phyloP scores from a whole-genome alignment of 2,329 filamentous ascomycete genomes.

The Ampelomyces quisqualis region DNA sequence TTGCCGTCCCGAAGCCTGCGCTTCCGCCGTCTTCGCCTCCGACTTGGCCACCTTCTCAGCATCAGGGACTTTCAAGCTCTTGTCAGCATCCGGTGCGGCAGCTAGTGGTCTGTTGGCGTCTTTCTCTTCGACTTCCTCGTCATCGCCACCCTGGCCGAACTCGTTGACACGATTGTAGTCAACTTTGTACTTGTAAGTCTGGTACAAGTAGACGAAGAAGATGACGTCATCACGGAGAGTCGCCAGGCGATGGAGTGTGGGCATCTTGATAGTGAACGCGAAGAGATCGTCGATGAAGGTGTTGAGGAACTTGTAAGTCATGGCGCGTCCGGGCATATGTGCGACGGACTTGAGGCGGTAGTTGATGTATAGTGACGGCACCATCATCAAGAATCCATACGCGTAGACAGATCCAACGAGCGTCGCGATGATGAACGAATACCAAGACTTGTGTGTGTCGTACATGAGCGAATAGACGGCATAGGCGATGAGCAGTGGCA shows the following conservation, averaged over 20 bases:
- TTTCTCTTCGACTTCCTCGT: constrained; percentile 60
- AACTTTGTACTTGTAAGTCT: constrained; percentile 86
- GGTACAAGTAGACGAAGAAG: constrained; percentile 97
- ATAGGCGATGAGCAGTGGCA: constrained; percentile 86
- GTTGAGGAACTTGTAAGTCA: constrained; percentile 98
- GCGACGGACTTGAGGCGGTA: constrained; percentile 89
- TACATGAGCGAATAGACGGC: constrained; percentile 89
- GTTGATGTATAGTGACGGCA: constrained; percentile 96
- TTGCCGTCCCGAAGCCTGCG: constrained; percentile 29
- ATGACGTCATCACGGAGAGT: constrained; percentile 95
- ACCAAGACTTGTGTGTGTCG: constrained; percentile 96
- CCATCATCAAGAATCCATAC: constrained; percentile 99
- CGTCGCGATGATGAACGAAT: constrained; percentile 91
- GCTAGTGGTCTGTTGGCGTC: constrained; percentile 45
- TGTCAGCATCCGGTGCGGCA: constrained; percentile 36
- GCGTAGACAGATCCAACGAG: constrained; percentile 95
- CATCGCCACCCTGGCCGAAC: constrained; percentile 98
- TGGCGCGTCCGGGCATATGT: constrained; percentile 93
- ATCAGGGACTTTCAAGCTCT: constrained; percentile 27
- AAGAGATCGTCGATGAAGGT: constrained; percentile 99
- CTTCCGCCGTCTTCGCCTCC: constrained; percentile 20
- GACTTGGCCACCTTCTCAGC: constrained; percentile 16
- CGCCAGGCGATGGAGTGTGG: constrained; percentile 84
- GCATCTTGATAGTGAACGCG: constrained; percentile 99
- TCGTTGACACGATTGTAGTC: constrained; percentile 94